Evolutionary conservation across 1,284 basidiomycete genomes (phyloP).

Genomic region (Gomphus bonarii): DNA sequence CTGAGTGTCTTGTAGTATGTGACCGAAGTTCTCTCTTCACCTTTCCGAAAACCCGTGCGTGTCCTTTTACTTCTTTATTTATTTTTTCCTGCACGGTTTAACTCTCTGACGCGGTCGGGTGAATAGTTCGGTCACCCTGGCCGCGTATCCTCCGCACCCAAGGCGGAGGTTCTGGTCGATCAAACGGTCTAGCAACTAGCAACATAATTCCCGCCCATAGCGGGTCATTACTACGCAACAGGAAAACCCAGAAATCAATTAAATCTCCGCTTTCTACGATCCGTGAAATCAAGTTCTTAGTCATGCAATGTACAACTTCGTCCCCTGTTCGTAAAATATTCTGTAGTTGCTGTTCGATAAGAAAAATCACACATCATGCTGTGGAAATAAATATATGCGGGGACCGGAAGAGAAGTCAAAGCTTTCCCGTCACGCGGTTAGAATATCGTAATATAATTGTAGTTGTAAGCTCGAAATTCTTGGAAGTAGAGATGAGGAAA

Average conservation of each 20-base stretch:
- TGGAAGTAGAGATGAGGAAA: too few relatives aligned
- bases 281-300: background rate
- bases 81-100: too few relatives aligned
- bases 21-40: background rate
- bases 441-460: too few relatives aligned
- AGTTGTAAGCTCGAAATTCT: too few relatives aligned
- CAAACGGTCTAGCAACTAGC: background rate
- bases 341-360: background rate
- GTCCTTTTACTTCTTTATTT: background rate
- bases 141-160: background rate
- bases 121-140: background rate
- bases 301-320: background rate
- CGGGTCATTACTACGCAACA: too few relatives aligned
- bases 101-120: background rate
- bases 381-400: too few relatives aligned
- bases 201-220: background rate
- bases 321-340: background rate
- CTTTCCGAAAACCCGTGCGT: background rate
- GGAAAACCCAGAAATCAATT: too few relatives aligned
- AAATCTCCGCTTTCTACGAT: too few relatives aligned
- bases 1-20: background rate
- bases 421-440: too few relatives aligned
- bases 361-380: background rate
- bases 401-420: too few relatives aligned
- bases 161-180: background rate